Evolutionary conservation across 257 asterid species (phyloP), one percentile per base, ranked within the genome.

Genomic region (Ilex asprella): DNA sequence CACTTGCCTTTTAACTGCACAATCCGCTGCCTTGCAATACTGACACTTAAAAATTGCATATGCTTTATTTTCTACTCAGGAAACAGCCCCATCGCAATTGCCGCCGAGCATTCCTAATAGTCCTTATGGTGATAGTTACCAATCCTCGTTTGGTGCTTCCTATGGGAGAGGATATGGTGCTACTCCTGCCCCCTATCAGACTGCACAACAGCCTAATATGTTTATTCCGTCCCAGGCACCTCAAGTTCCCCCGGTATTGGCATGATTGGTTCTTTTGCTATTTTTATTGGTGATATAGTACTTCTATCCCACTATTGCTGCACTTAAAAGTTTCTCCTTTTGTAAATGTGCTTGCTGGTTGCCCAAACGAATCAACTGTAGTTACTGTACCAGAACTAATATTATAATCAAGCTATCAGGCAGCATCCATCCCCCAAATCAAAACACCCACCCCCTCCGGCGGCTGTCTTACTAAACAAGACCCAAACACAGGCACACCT

Each of bases 211-310:
- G 67, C 81, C 86, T 53, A 81, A 67, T 61, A 89, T 84, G 16
- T 92, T 92, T 69, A 70, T 92, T 68, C 99, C 99, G 58, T 68
- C 94, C 70, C 89, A 84, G 55, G 75, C 78, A 61, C 55, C 84
- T 66, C 84, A 79, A 68, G 70, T 81, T 70, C 78, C 84, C 53
- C 55, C 41, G 88, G 98, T 86, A 78, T 52, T 14, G 46, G 59
- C 55, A 49, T 47, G 51, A 63, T 62, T 56, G 67, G 31, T 69
- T 61, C 55, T 30, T 58, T 62, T 59, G 61, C 63, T 35, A 35
- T 1, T 35, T 35, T 35, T 35, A 35, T 35, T 35, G 41, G 41
- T 0, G 41, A 35, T 35, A 35, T 35, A 35, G 8, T 35, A 8
- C 41, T 35, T 3, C 41, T 35, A 3, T 4, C 41, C 41, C 8